These are phyloP conservation scores for Naegleria fowleri DNA, from an alignment of 208 protist species.

Conservation along the genomic window DNA sequence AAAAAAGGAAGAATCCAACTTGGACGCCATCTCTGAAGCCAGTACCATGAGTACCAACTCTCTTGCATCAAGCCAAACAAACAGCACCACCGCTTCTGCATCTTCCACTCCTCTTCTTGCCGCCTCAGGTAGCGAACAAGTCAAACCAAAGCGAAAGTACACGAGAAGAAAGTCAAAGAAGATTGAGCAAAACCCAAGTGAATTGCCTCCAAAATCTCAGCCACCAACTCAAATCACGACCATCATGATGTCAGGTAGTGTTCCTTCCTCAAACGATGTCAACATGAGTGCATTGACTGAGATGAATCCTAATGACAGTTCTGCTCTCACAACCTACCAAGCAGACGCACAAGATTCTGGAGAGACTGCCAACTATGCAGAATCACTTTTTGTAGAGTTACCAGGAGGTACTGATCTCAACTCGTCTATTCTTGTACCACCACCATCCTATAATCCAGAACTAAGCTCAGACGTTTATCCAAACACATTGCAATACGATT, in stretches of 20 bases:
- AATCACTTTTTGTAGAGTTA: background rate
- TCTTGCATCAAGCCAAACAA: background rate
- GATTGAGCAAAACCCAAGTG: background rate
- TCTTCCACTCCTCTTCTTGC: background rate
- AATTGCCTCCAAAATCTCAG: background rate
- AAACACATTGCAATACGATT: background rate
- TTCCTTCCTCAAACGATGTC: background rate
- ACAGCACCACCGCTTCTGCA: background rate
- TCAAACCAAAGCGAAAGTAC: slow-evolving; percentile 15
- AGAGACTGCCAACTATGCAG: background rate
- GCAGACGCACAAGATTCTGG: background rate
- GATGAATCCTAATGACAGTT: background rate
- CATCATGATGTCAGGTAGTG: background rate
- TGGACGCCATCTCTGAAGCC: background rate
- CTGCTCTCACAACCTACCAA: background rate
- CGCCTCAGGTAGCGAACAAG: background rate
- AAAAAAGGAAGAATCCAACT: background rate
- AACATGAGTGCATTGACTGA: background rate
- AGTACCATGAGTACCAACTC: background rate
- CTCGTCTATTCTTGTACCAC: background rate
- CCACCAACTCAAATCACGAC: background rate
- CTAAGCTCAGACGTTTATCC: background rate
- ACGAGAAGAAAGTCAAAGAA: slow-evolving; percentile 8
- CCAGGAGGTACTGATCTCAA: background rate
- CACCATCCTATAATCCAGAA: background rate